phyloP scores from a whole-genome alignment of 208 protist species.

The Acanthamoeba lenticulata region DNA sequence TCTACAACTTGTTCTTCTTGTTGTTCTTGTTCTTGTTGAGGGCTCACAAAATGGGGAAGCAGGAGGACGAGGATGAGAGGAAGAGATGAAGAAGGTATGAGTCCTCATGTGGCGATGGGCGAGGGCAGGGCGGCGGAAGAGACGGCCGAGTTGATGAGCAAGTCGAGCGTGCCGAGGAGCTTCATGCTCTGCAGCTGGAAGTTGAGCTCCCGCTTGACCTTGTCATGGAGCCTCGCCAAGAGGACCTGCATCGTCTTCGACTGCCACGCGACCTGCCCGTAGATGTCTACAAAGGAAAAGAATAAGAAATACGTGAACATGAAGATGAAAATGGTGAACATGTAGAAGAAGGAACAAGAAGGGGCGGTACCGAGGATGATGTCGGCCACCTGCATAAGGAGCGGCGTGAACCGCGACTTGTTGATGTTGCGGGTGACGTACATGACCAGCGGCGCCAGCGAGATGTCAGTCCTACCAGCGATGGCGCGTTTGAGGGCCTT shows the following conservation, averaged over 20 bases:
- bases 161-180: constrained; percentile 15
- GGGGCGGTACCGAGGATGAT: constrained; percentile 65
- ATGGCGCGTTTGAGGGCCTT: constrained; percentile 68
- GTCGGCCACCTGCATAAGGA: constrained; percentile 72
- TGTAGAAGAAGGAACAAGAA: background rate
- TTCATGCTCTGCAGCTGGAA: constrained; percentile 19
- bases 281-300: constrained; percentile 63
- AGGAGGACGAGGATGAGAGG: too few species aligned
- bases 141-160: constrained; percentile 28
- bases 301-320: background rate
- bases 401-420: constrained; percentile 69
- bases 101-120: background rate
- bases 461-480: constrained; percentile 67
- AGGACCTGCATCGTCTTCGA: constrained; percentile 68
- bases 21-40: too few species aligned
- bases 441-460: constrained; percentile 69
- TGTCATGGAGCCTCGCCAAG: constrained; percentile 39
- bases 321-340: background rate
- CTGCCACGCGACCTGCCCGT: constrained; percentile 28
- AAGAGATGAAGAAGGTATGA: too few species aligned
- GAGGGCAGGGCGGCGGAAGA: background rate
- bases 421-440: constrained; percentile 70
- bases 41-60: too few species aligned
- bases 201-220: constrained; percentile 40
- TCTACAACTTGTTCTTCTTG: too few species aligned